phyloP scores from a whole-genome alignment of 1,139 yeast species.

The Candida sanyaensis region DNA sequence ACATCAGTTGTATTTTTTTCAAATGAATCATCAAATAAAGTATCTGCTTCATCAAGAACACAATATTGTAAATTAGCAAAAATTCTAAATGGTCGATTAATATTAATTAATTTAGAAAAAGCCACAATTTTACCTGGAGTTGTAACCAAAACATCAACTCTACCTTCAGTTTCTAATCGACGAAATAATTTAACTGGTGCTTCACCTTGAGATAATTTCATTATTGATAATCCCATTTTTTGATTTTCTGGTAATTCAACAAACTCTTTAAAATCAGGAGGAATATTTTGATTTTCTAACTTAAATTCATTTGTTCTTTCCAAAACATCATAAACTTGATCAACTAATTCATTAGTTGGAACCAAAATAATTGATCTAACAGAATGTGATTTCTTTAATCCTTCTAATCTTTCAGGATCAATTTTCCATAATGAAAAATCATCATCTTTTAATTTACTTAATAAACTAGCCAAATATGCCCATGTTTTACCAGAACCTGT shows the following conservation, averaged over 20 bases:
- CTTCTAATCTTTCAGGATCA: slow-evolving; percentile 32
- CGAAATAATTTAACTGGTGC: slow-evolving; percentile 52
- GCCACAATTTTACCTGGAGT: slow-evolving; percentile 73
- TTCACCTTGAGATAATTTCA: slow-evolving; percentile 60
- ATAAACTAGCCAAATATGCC: slow-evolving; percentile 78
- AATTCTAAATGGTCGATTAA: slow-evolving; percentile 49
- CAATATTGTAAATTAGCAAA: slow-evolving; percentile 54
- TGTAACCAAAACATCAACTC: slow-evolving; percentile 78
- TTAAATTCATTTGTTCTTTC: slow-evolving; percentile 33
- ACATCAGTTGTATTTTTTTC: slow-evolving; percentile 63
- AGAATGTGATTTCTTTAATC: slow-evolving; percentile 35
- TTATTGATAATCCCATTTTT: slow-evolving; percentile 43
- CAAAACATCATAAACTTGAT: slow-evolving; percentile 67
- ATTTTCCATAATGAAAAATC: slow-evolving; percentile 32
- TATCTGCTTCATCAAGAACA: slow-evolving; percentile 95
- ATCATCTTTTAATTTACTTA: slow-evolving; percentile 67
- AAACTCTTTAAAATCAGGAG: slow-evolving; percentile 22
- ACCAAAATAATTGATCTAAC: slow-evolving; percentile 72
- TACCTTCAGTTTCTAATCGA: slow-evolving; percentile 33
- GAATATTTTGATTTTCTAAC: slow-evolving; percentile 22
- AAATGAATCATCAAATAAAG: slow-evolving; percentile 85
- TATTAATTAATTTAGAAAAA: slow-evolving; percentile 44
- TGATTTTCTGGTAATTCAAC: slow-evolving; percentile 26
- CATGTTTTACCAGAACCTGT: slow-evolving; percentile 97
- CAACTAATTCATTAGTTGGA: slow-evolving; percentile 88